A percentile compares a stretch with the other conserved stretches of the same genome.
Evolutionary conservation across 352 stramenopile genomes (phyloP).

Genomic region (Phytophthora parvispora): DNA sequence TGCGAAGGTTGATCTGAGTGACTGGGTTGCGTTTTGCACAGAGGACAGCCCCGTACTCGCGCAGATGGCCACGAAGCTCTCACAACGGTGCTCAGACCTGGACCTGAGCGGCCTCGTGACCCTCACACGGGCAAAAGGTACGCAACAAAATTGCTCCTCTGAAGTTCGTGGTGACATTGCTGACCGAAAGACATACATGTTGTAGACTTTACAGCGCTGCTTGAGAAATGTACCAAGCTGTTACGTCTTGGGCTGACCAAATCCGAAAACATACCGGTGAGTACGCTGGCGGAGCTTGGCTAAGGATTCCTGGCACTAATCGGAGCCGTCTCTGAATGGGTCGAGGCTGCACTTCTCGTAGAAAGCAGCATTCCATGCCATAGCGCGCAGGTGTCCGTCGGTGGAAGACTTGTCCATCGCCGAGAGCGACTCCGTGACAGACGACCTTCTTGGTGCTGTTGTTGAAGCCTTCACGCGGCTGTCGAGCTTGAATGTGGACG

Average conservation of each 20-base stretch:
- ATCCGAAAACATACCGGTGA: constrained; percentile 50
- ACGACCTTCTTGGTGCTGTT: constrained; percentile 56
- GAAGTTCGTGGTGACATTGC: not conserved
- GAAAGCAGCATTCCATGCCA: constrained; percentile 58
- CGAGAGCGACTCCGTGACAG: constrained; percentile 62
- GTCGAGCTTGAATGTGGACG: constrained; percentile 51
- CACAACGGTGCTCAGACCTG: constrained; percentile 51
- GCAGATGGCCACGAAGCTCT: constrained; percentile 60
- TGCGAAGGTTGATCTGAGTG: constrained; percentile 52
- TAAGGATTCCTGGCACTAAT: constrained; percentile 2
- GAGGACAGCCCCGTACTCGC: constrained; percentile 25
- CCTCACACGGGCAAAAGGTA: constrained; percentile 45
- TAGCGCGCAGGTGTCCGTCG: constrained; percentile 30
- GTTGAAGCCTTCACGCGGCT: constrained; percentile 48
- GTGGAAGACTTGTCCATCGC: constrained; percentile 48
- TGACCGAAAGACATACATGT: not conserved
- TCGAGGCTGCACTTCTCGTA: constrained; percentile 29
- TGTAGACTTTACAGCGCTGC: constrained; percentile 47
- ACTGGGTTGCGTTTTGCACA: constrained; percentile 58
- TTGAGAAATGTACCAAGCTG: constrained; percentile 51
- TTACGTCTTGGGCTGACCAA: constrained; percentile 47
- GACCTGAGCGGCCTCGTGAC: constrained; percentile 50
- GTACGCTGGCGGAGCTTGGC: not conserved
- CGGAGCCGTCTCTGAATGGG: constrained; percentile 2
- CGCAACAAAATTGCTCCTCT: not conserved